Evolutionary conservation across 169 alveolate species (phyloP).

Genomic region (Eimeria maxima): DNA sequence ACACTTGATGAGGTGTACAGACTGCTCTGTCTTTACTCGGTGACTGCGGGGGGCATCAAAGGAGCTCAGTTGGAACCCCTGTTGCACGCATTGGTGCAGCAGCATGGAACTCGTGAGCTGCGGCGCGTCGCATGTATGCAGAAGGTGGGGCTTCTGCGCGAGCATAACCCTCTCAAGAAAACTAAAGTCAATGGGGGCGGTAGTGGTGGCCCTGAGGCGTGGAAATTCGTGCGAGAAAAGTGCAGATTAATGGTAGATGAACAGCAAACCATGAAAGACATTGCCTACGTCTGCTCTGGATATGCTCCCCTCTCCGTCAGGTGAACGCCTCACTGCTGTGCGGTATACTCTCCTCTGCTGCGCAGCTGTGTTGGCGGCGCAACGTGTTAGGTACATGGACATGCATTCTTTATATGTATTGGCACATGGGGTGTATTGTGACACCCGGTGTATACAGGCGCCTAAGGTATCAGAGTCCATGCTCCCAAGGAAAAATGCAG

Average conservation of each 20-base stretch:
- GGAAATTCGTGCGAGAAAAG: conserved; percentile 78
- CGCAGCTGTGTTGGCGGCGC: background rate
- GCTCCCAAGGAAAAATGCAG: too few species aligned
- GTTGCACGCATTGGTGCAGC: conserved; percentile 75
- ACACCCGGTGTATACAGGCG: too few species aligned
- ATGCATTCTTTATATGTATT: too few species aligned
- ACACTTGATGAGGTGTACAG: conserved; percentile 85
- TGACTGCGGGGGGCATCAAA: conserved; percentile 85
- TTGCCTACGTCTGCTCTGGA: conserved; percentile 88
- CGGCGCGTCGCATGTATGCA: conserved; percentile 82
- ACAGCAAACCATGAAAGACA: conserved; percentile 82
- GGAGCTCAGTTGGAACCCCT: conserved; percentile 81
- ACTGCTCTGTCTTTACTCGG: conserved; percentile 85
- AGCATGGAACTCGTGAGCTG: conserved; percentile 85
- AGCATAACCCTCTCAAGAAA: conserved; percentile 13
- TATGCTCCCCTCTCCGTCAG: conserved; percentile 86
- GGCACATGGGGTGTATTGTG: too few species aligned
- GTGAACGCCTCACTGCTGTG: background rate
- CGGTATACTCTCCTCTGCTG: background rate
- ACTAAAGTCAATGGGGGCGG: conserved; percentile 29
- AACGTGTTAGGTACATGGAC: too few species aligned
- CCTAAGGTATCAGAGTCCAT: too few species aligned
- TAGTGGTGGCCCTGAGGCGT: conserved; percentile 39
- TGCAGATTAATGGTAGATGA: conserved; percentile 85
- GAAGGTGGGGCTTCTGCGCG: conserved; percentile 85